Base-by-base conservation (phyloP, 768 basidiomycete genomes). In the Lactarius trivialis region DNA sequence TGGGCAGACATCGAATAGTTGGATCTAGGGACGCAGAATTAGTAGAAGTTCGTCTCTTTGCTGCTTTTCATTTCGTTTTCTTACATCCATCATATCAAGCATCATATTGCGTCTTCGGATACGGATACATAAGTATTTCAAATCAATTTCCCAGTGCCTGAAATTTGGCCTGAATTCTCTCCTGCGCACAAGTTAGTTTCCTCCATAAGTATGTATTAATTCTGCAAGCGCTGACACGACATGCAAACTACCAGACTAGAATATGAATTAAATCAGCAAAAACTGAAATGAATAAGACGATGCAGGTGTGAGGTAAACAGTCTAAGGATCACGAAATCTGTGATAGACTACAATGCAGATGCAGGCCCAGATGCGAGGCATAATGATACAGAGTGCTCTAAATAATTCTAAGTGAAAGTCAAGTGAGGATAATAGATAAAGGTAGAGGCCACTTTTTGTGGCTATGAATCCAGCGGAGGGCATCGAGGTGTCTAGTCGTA, bases 401-500 rank as follows among this genome's bases (percentile, higher is more conserved):
- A 43, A 43, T 8, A 2, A n/a, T 43, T 41, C 19, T 7, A 41
- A 8, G 19, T 41, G 39, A 41, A 7, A n/a, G n/a, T 7, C 4
- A 41, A n/a, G 39, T 7, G 45, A 48, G 24, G n/a, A n/a, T n/a
- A 48, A 48, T 14, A 48, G 12, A 48, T 21, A n/a, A 24, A 21
- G 11, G 21, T 3, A 21, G 11, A 45, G 43, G 39, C 17, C 17
- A 24, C 11, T 11, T 21, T 24, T 11, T 21, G 3, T 45, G n/a
- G 21, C 4, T n/a, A 45, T 21, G 43, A 12, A 45, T 9, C 43
- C 21, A 21, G 43, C 43, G 41, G 39, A 15, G 3, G 5, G 9
- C 19, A 56, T 45, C 41, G 19, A 12, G 7, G 32, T 33, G 21
- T 37, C 37, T 55, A 63, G 14, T 66, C 26, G 34, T 53, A 64